Conservation (phyloP, 2,329 filamentous ascomycete species). For the Apiospora arundinis region DNA sequence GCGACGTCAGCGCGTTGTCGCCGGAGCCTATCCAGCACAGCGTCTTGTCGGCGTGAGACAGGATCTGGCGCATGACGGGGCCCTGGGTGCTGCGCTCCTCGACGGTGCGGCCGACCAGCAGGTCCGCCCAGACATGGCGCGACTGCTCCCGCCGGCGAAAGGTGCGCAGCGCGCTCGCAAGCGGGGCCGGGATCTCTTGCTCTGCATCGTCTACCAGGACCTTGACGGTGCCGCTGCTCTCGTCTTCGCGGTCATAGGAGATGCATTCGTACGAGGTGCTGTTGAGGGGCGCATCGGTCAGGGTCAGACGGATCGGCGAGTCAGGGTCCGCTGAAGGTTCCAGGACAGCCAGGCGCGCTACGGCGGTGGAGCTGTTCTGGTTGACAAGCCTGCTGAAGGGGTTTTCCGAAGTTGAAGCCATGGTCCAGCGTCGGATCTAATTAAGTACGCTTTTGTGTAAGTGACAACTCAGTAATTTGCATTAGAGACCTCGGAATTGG, state of each 20-base stretch:
- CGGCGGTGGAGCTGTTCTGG: not conserved
- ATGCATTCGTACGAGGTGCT: constrained; percentile 34
- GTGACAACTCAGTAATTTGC: not conserved
- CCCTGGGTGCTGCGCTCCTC: constrained; percentile 31
- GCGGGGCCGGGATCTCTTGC: constrained; percentile 26
- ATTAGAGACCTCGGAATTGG: not conserved
- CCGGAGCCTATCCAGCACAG: constrained; percentile 34
- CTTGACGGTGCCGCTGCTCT: constrained; percentile 7
- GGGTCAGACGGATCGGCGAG: constrained; percentile 30
- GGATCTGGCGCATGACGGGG: constrained; percentile 25
- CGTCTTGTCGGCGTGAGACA: constrained; percentile 32
- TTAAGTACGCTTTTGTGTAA: no score
- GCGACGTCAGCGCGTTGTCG: constrained; percentile 22
- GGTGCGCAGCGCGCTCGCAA: constrained; percentile 31
- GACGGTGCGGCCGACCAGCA: constrained; percentile 29
- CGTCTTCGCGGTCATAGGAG: constrained; percentile 31
- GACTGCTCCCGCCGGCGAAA: constrained; percentile 32
- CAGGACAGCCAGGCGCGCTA: constrained; percentile 28
- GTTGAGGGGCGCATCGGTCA: constrained; percentile 28
- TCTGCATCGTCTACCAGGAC: constrained; percentile 29
- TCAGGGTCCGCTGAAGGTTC: constrained; percentile 27
- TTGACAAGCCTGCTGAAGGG: not conserved
- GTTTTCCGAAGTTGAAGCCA: not conserved
- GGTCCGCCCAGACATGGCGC: constrained; percentile 33
- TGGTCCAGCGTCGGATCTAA: not conserved